Evolutionary conservation across 140 eudicot species (phyloP).

Genomic region (Senecio squalidus): DNA sequence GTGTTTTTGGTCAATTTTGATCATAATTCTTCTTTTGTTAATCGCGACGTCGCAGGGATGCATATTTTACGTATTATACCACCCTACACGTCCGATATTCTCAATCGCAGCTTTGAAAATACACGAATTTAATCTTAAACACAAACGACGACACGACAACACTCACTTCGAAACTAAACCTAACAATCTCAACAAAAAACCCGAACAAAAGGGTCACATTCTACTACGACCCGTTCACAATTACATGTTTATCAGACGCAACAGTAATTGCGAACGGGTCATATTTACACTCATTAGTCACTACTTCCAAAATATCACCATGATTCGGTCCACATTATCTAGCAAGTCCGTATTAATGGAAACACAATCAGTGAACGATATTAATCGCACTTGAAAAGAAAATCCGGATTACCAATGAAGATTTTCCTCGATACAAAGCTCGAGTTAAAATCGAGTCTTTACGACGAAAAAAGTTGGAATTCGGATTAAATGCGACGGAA

Average conservation of each 20-base stretch:
- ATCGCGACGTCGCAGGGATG: constrained; percentile 50
- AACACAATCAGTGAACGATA: constrained; percentile 26
- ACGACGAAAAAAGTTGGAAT: constrained; percentile 53
- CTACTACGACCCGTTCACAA: constrained; percentile 36
- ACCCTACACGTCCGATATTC: constrained; percentile 64
- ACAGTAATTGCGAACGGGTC: constrained; percentile 42
- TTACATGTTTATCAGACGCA: constrained; percentile 24
- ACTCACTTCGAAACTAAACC: constrained; percentile 50
- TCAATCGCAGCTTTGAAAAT: constrained; percentile 55
- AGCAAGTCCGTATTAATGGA: constrained; percentile 35
- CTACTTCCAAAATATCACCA: constrained; percentile 26
- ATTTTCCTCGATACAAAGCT: constrained; percentile 50
- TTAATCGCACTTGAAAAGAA: constrained; percentile 58
- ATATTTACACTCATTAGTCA: constrained; percentile 18
- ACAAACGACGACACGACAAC: constrained; percentile 52
- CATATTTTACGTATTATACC: constrained; percentile 64
- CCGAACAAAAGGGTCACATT: constrained; percentile 51
- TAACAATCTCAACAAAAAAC: constrained; percentile 60
- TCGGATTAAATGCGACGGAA: constrained; percentile 51
- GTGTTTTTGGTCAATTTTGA: constrained; percentile 54
- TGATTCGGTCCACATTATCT: constrained; percentile 35
- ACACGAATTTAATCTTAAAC: constrained; percentile 47
- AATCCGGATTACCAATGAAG: constrained; percentile 45
- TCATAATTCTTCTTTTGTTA: constrained; percentile 40
- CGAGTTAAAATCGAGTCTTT: constrained; percentile 44